Base-by-base conservation (phyloP, 441 rosid species). In the Jatropha podagrica region DNA sequence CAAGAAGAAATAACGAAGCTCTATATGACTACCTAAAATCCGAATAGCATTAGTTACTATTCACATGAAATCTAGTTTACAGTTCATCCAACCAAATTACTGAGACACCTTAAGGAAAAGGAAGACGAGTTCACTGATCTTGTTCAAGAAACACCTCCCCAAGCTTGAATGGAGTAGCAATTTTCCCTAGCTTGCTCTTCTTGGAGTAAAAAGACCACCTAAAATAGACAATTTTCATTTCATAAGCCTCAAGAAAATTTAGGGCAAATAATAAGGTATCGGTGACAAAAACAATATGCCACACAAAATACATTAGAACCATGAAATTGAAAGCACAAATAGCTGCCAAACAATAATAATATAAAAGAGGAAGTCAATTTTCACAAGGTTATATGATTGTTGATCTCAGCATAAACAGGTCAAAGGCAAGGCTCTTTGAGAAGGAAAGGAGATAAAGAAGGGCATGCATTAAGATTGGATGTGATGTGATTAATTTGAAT, bases 121-220 rank as follows among this genome's bases (percentile, higher is more conserved):
- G 7, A 23, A 0, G 12, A 10, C 8, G 18, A 55, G 20, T 32
- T 51, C 20, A 12, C 71, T 12, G 14, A 42, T 46, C 74, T 60
- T 60, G 69, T 67, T 60, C 63, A 13, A 48, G 64, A 52, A 26
- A 38, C 72, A 67, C 18, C 69, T 51, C 20, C 48, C 38, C 63
- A 11, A 18, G 51, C 68, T 76, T 69, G 62, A 64, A 65, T 68
- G 64, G 14, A 68, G 23, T 23, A 49, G 54, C 67, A n/a, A 59
- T 56, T 38, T 68, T 44, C 38, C 60, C 38, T 54, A 42, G 58
- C 74, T 41, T n/a, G 75, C 64, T 56, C 32, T 59, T 40, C 68
- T 15, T 20, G 65, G 15, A 78, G 52, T 44, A 76, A 23, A 62
- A 60, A 23, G 10, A 46, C 32, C 54, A 68, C 67, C 74, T 37